These are phyloP conservation scores for Protomyces inundatus DNA, from an alignment of 1,139 yeast genomes.

Conservation along the genomic window DNA sequence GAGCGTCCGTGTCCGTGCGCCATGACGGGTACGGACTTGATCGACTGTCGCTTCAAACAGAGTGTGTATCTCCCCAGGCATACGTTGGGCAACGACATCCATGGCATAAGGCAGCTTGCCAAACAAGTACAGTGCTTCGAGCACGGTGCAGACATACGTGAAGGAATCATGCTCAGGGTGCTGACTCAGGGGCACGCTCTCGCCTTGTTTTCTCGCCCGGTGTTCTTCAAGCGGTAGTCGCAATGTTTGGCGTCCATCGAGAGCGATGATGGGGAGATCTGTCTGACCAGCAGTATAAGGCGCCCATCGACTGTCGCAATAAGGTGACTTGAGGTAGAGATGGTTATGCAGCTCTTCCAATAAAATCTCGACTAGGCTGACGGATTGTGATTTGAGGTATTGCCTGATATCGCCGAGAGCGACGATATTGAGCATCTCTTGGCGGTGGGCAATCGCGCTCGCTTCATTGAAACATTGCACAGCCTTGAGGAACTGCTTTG, in stretches of 20 bases:
- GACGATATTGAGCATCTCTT: slow-evolving; percentile 54
- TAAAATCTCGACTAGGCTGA: slow-evolving; percentile 47
- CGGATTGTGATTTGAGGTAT: slow-evolving; percentile 25
- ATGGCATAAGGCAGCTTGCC: slow-evolving; percentile 61
- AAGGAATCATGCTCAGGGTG: slow-evolving; percentile 50
- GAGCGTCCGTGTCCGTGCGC: neutral
- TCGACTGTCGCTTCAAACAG: slow-evolving; percentile 59
- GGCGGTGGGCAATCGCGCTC: slow-evolving; percentile 52
- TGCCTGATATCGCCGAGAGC: slow-evolving; percentile 28
- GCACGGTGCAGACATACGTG: slow-evolving; percentile 51
- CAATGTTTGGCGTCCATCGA: neutral
- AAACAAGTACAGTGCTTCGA: slow-evolving; percentile 57
- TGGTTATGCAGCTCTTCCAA: slow-evolving; percentile 73
- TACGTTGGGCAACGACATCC: slow-evolving; percentile 50
- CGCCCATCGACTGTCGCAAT: slow-evolving; percentile 39
- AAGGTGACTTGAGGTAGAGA: slow-evolving; percentile 57
- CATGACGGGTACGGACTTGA: slow-evolving; percentile 47
- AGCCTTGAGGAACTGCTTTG: slow-evolving; percentile 65
- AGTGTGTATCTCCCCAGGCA: slow-evolving; percentile 48
- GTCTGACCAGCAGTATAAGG: slow-evolving; percentile 36
- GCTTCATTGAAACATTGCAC: slow-evolving; percentile 59
- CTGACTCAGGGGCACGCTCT: slow-evolving; percentile 29
- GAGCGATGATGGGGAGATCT: slow-evolving; percentile 45
- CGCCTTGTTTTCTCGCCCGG: neutral
- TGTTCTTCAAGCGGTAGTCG: slow-evolving; percentile 7